Conservation (phyloP, 352 stramenopile species). For the Pythium chondricola region DNA sequence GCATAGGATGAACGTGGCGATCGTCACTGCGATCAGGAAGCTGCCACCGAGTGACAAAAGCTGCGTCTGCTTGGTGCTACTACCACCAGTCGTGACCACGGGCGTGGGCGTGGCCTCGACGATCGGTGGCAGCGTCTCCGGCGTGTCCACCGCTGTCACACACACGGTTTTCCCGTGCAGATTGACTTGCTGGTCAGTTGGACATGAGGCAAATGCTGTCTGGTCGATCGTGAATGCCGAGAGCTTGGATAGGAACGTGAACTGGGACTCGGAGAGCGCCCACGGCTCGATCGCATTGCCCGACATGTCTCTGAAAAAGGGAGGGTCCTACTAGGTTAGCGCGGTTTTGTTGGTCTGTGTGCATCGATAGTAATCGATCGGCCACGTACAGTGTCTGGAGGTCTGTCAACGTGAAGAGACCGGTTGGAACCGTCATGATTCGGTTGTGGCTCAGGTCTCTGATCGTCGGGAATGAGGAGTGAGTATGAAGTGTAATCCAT, state of each 20-base stretch:
- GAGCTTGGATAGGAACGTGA: constrained; percentile 26
- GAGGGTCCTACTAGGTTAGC: neutral
- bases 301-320: constrained; percentile 19
- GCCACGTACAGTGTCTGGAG: constrained; percentile 9
- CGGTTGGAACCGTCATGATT: neutral
- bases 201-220: constrained; percentile 35
- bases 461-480: neutral
- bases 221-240: constrained; percentile 27
- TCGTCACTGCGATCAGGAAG: constrained; percentile 28
- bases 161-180: constrained; percentile 29
- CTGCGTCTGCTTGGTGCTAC: constrained; percentile 7
- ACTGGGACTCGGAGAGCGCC: constrained; percentile 15
- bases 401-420: constrained; percentile 9
- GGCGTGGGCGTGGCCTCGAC: too few species aligned
- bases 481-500: too few species aligned
- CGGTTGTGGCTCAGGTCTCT: constrained; percentile 19
- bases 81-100: too few species aligned
- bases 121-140: neutral
- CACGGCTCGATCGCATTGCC: constrained; percentile 32
- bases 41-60: constrained; percentile 31
- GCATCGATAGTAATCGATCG: neutral
- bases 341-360: too few species aligned
- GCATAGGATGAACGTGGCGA: constrained; percentile 16
- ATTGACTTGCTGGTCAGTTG: constrained; percentile 17
- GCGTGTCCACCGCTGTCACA: constrained; percentile 1